Evolutionary conservation across 345 rosid genomes (phyloP).

Genomic region (Syzygium aqueum): DNA sequence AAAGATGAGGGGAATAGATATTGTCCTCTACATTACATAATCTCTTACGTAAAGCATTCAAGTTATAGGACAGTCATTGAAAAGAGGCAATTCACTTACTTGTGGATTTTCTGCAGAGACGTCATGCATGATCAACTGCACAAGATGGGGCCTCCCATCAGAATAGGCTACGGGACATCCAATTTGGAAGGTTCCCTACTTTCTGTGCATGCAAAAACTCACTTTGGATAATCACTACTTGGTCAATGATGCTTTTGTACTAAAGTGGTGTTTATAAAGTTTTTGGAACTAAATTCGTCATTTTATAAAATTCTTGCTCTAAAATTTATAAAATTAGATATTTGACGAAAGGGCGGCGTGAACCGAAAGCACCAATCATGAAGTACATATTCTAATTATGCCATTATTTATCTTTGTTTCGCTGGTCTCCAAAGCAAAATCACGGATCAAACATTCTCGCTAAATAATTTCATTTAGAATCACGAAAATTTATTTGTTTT

Average conservation of each 20-base stretch:
- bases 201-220: not conserved
- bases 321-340: not conserved
- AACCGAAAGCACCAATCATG: not conserved
- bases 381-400: not conserved
- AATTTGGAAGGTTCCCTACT: not conserved
- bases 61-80: not conserved
- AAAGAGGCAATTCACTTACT: not conserved
- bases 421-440: not conserved
- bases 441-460: not conserved
- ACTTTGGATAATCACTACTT: not conserved
- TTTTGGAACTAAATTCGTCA: not conserved
- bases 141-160: too few relatives aligned
- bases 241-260: not conserved
- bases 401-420: not conserved
- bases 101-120: not conserved
- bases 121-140: not conserved
- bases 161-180: not conserved
- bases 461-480: not conserved
- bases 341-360: not conserved
- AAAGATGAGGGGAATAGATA: not conserved
- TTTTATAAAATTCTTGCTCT: not conserved
- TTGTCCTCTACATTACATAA: not conserved
- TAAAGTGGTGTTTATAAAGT: not conserved
- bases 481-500: not conserved
- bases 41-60: not conserved